A percentile compares a stretch with the other conserved stretches of the same genome.
These are phyloP conservation scores for Eimeria acervulina DNA, from an alignment of 169 alveolate genomes.

Conservation along the genomic window DNA sequence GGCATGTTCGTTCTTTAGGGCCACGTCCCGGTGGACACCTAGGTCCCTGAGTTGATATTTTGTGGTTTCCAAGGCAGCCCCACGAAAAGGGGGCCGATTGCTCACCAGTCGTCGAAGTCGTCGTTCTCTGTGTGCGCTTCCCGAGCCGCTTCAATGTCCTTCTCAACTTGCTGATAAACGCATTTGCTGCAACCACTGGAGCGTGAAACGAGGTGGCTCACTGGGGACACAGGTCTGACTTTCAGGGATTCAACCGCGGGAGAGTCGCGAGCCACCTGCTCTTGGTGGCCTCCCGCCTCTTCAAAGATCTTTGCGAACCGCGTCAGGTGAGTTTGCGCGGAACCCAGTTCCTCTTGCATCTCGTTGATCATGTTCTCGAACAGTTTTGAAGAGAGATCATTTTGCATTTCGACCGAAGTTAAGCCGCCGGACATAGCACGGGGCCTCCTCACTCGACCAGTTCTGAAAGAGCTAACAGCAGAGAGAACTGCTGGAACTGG, in stretches of 20 bases:
- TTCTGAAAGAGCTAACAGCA: background rate
- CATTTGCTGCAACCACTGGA: background rate
- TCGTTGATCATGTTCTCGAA: background rate
- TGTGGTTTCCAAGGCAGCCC: background rate
- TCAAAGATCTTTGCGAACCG: conserved; percentile 29
- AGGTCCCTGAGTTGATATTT: conserved; percentile 6
- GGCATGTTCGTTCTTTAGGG: conserved; percentile 37
- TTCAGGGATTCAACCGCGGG: conserved; percentile 47
- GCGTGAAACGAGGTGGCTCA: background rate
- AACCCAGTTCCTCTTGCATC: conserved; percentile 18
- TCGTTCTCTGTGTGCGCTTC: conserved; percentile 64
- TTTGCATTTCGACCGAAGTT: background rate
- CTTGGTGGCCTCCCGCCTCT: background rate
- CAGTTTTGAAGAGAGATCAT: background rate
- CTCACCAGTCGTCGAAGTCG: conserved; percentile 65
- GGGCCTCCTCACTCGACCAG: background rate
- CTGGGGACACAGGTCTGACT: conserved; percentile 56
- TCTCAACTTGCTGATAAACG: conserved; percentile 3
- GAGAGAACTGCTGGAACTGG: background rate
- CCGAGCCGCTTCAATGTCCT: conserved; percentile 38
- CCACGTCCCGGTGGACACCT: conserved; percentile 30
- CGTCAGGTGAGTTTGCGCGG: background rate
- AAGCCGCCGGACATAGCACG: background rate
- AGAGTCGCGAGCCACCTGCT: background rate
- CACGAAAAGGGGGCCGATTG: background rate